Evolutionary conservation across 257 asterid species (phyloP), one percentile per base, ranked within the genome.

Genomic region (Craterostigma plantagineum): DNA sequence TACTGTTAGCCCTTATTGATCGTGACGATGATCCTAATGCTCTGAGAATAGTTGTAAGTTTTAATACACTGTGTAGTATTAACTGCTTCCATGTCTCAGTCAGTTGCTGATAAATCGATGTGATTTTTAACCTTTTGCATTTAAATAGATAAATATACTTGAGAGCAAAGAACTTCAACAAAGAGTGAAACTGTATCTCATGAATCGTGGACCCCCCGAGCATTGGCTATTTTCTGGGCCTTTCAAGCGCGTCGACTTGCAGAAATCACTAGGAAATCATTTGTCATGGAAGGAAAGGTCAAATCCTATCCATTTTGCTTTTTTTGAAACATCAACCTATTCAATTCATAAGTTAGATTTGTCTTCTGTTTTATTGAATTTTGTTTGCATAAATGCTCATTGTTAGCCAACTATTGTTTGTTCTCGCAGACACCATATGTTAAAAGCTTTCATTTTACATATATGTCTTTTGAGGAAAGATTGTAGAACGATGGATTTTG

Each of bases 261-360:
- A 76, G 53, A 72, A 76, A 59, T 77, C 98, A 56, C 85, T 82
- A 54, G 98, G 92, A 45, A 79, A 65, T 70, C 80, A 79, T 76
- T 71, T 90, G 11, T 79, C 93, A 33, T 90, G 95, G 93, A 90
- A 82, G 68, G 98, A 90, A 67, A 82, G 98, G 98, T 77, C n/a
- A n/a, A n/a, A 60, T 33, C 46, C 33, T 18, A 16, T 50, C n/a
- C 41, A 14, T 36, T 1, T 36, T 9, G 8, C 40, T 36, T 36
- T 36, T 36, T 8, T 23, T 23, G 4, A 23, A 23, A 23, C 30
- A 23, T 23, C 30, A 23, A 23, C 6, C 2, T 23, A 23, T 23
- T 23, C 30, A 23, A n/a, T n/a, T n/a, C n/a, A n/a, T n/a, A n/a
- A n/a, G n/a, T n/a, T n/a, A 23, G 30, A 23, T 23, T 23, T 23